Base-by-base conservation (phyloP, 225 moss, liverwort and hornwort genomes). In the Ulota crispa region DNA sequence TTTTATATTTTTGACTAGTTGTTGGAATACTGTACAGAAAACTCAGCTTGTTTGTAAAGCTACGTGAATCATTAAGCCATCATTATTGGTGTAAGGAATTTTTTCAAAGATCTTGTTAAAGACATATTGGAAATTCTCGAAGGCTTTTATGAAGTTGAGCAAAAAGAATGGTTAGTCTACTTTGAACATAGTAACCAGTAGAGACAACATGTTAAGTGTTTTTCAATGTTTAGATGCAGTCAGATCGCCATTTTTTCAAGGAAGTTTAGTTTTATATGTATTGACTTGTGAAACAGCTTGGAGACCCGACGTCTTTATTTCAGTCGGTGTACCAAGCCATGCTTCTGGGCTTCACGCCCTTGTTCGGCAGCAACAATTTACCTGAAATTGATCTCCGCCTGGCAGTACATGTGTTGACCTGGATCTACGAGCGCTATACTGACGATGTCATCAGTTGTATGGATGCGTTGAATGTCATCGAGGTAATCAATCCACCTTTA, bases 271-370 rank as follows among this genome's bases (percentile, higher is more conserved):
- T 28, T 27, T 39, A 45, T 39, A 15, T 85, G 50, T 69, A 13
- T 80, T 80, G 20, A 31, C 63, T 68, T 74, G 42, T 80, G 70
- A 73, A 82, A 76, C 89, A 96, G 93, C 89, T 99, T 43, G 88
- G 92, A 77, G 91, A 93, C 32, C 92, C 99, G 47, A 86, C 93
- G 42, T 91, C 96, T 71, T 84, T 99, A 18, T 99, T 99, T 87
- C 99, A 96, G 86, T 99, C 96, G 20, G 93, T 99, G 21, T 99
- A 93, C 79, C 99, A 99, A 86, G 99, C 94, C 77, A 99, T 99
- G 99, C 93, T 96, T 36, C 91, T 99, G 39, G 99, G 99, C 62
- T 94, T 99, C 70, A 96, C 95, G 34, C 96, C 99, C 39, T 88
- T 99, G 23, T 95, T 95, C 72, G 95, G 95, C 68, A 90, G 93